Conservation (phyloP, 75 land plant genomes). For the Cryptomeria japonica region DNA sequence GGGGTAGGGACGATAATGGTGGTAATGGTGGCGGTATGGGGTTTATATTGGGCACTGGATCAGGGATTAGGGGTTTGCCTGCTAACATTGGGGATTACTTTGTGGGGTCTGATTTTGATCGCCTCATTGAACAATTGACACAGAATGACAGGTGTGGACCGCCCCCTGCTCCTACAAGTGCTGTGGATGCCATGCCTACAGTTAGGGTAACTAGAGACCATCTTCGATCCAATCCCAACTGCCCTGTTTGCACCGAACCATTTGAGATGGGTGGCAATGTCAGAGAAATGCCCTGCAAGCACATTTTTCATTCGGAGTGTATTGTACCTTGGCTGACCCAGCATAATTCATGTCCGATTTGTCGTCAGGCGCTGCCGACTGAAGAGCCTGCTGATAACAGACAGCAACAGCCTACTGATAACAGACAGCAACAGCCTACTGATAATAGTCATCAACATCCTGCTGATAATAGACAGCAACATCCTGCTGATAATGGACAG, state of each 20-base stretch:
- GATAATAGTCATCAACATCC: background rate
- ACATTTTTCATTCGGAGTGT: slow-evolving; percentile 54
- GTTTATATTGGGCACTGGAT: slow-evolving; percentile 23
- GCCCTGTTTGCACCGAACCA: slow-evolving; percentile 63
- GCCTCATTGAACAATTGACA: slow-evolving; percentile 49
- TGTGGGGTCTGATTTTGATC: slow-evolving; percentile 44
- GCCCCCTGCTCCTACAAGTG: slow-evolving; percentile 65
- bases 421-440: background rate
- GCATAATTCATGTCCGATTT: slow-evolving; percentile 65
- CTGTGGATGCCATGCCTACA: slow-evolving; percentile 84
- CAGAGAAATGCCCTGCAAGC: slow-evolving; percentile 68
- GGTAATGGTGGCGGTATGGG: slow-evolving; percentile 20
- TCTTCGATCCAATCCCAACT: slow-evolving; percentile 37
- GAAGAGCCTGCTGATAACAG: slow-evolving; percentile 4
- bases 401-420: background rate
- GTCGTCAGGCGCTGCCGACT: slow-evolving; percentile 47
- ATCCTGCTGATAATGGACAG: background rate
- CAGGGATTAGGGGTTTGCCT: slow-evolving; percentile 24
- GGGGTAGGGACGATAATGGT: background rate
- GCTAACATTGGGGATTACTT: slow-evolving; percentile 40
- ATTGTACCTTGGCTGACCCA: slow-evolving; percentile 55
- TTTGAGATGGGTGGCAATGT: slow-evolving; percentile 58
- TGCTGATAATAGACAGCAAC: background rate
- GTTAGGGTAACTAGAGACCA: slow-evolving; percentile 45
- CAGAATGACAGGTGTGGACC: slow-evolving; percentile 57